These are phyloP conservation scores for Seminavis robusta DNA, from an alignment of 108 stramenopile species.

Conservation along the genomic window DNA sequence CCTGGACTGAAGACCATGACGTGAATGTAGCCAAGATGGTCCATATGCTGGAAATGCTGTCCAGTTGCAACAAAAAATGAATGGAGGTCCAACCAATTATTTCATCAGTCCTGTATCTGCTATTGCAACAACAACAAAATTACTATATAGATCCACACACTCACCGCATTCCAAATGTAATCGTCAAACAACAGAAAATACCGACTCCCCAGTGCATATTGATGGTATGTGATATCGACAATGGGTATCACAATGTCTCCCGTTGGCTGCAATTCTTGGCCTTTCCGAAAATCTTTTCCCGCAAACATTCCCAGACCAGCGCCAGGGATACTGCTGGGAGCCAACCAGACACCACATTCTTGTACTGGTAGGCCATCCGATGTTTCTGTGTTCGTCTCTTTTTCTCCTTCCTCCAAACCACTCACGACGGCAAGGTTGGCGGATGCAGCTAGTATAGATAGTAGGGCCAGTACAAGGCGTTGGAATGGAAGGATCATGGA, in stretches of 20 bases:
- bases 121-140: too few relatives aligned
- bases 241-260: slow-evolving; percentile 37
- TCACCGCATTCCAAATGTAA: too few relatives aligned
- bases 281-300: slow-evolving; percentile 29
- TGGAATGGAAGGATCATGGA: slow-evolving; percentile 26
- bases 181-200: slow-evolving; percentile 23
- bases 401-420: too few relatives aligned
- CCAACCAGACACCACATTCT: slow-evolving; percentile 45
- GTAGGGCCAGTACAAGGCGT: not conserved
- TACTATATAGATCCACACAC: too few relatives aligned
- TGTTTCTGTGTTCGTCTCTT: too few relatives aligned
- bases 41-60: slow-evolving; percentile 2
- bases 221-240: slow-evolving; percentile 10
- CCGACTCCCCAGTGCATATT: not conserved
- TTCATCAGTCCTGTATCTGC: too few relatives aligned
- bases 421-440: too few relatives aligned
- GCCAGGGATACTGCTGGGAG: slow-evolving; percentile 41
- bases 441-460: too few relatives aligned
- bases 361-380: too few relatives aligned
- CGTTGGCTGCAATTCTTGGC: not conserved
- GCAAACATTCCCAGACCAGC: slow-evolving; percentile 64
- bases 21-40: slow-evolving; percentile 9
- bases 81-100: too few relatives aligned
- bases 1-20: slow-evolving; percentile 26
- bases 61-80: not conserved